Conservation (phyloP, 306 rosid genomes). For the Quercus wislizeni region DNA sequence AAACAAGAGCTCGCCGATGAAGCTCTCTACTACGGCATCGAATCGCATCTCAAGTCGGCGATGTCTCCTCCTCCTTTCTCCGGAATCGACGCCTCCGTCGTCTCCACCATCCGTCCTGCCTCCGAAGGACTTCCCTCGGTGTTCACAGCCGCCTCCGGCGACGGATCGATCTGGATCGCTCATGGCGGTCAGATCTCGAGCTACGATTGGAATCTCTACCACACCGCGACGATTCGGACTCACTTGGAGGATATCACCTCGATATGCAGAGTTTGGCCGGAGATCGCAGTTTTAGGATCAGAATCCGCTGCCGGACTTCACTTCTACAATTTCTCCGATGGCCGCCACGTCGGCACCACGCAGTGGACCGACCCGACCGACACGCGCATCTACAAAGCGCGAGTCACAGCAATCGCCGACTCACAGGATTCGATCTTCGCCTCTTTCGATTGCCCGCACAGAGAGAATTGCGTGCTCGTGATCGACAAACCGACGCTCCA, state of each 20-base stretch:
- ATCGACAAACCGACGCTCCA: constrained; percentile 65
- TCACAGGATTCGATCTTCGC: constrained; percentile 54
- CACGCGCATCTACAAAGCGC: constrained; percentile 82
- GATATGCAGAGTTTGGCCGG: constrained; percentile 69
- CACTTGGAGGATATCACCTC: constrained; percentile 69
- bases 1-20: constrained; percentile 83
- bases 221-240: constrained; percentile 59
- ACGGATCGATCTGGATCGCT: constrained; percentile 85
- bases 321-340: constrained; percentile 68
- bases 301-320: constrained; percentile 60
- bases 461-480: constrained; percentile 66
- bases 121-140: constrained; percentile 75
- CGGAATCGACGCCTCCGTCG: constrained; percentile 74
- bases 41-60: constrained; percentile 55
- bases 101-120: constrained; percentile 54
- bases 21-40: constrained; percentile 80
- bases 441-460: constrained; percentile 62
- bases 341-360: constrained; percentile 57
- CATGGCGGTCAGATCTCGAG: constrained; percentile 81
- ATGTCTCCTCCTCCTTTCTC: constrained; percentile 53
- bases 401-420: constrained; percentile 58
- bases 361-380: constrained; percentile 75
- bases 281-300: constrained; percentile 70
- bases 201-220: constrained; percentile 68
- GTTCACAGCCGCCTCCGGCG: constrained; percentile 38